Evolutionary conservation across 2,329 filamentous ascomycete genomes (phyloP).

Genomic region (Trichoderma sp.): DNA sequence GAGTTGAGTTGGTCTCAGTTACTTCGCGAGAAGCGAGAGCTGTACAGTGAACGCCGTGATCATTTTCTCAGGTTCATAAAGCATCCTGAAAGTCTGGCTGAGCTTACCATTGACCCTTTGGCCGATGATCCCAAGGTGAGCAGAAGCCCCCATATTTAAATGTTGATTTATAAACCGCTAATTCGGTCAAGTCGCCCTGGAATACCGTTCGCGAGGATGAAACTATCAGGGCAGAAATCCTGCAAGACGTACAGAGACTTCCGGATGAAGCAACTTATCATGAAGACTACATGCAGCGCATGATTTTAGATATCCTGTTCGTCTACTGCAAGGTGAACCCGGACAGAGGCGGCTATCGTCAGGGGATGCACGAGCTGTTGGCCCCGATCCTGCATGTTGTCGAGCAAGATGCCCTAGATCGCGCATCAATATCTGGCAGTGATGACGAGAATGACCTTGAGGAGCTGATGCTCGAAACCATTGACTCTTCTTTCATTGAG

Average conservation of each 20-base stretch:
- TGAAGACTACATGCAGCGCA: constrained; percentile 73
- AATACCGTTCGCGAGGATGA: constrained; percentile 85
- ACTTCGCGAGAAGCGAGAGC: constrained; percentile 68
- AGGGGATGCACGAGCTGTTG: constrained; percentile 97
- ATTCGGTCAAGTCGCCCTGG: constrained; percentile 75
- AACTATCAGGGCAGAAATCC: constrained; percentile 80
- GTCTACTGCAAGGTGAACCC: constrained; percentile 93
- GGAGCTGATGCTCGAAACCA: constrained; percentile 61
- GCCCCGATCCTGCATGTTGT: constrained; percentile 87
- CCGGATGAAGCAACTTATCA: constrained; percentile 93
- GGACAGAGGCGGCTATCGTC: constrained; percentile 84
- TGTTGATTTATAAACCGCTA: constrained; percentile 28
- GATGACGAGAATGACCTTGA: constrained; percentile 48
- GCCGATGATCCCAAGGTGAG: constrained; percentile 72
- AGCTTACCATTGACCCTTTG: constrained; percentile 77
- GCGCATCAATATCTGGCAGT: constrained; percentile 39
- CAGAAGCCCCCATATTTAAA: background rate
- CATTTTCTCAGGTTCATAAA: constrained; percentile 83
- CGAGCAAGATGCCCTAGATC: constrained; percentile 76
- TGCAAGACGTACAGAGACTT: constrained; percentile 91
- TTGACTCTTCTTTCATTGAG: constrained; percentile 77
- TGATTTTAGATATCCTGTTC: constrained; percentile 88
- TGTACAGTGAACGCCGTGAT: constrained; percentile 72
- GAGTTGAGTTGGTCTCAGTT: constrained; percentile 69
- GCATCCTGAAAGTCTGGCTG: constrained; percentile 76